Evolutionary conservation across 2,329 filamentous ascomycete genomes (phyloP), one percentile per base, ranked within the genome.

Genomic region (Pseudogymnoascus sp.): DNA sequence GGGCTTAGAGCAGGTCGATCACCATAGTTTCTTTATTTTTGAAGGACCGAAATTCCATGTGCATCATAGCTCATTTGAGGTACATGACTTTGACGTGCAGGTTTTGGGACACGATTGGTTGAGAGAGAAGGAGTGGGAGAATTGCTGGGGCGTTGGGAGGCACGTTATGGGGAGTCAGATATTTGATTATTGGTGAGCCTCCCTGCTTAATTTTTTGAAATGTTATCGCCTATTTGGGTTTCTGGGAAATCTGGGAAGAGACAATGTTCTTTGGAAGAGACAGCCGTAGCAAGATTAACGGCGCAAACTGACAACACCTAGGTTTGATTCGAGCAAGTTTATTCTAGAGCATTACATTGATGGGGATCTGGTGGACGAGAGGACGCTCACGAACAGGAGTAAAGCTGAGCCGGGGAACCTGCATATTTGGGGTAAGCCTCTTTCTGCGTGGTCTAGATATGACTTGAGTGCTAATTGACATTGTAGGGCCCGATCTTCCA

Each of bases 341-440:
- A 87, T 88, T 73, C 76, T 88, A 70, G 86, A 88, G 74, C 86
- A 89, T 72, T 90, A 90, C 68, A 83, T 86, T 15, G 88, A 90
- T 71, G 87, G 88, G 0, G 88, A 90, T 74, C 68, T 88, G 67
- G 80, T 89, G 1, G 85, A 85, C 59, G 68, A 69, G n/a, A 64
- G 66, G 46, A 69, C 68, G 4, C 66, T 66, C 2, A 65, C 67
- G 4, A 68, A 65, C 42, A 60, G 64, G 37, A 68, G 61, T 1
- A 42, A 46, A 29, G 66, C 66, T 17, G 64, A 31, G 4, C 66
- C 64, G 19, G 67, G 61, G 31, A 67, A 67, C 62, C 42, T 70
- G 33, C 65, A 70, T 63, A 67, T 70, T n/a, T 70, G 69, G 69
- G 69, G 69, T 69, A 64, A 62, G 73, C 74, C 38, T 42, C 37